phyloP scores from a whole-genome alignment of 2,329 filamentous ascomycete genomes.

The Fusarium austroafricanum region DNA sequence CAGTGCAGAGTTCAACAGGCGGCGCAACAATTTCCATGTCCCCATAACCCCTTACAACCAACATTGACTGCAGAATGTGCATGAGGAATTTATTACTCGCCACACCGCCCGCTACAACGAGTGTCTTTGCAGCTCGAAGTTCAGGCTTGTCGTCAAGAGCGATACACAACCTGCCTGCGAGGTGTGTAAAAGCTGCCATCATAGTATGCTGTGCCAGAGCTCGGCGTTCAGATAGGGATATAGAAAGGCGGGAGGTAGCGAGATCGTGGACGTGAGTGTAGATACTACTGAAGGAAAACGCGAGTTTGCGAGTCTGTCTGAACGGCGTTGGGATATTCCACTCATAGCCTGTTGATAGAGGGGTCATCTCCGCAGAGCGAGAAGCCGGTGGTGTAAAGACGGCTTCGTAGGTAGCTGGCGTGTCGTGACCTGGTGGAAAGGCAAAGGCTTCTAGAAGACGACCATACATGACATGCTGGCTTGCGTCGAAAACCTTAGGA shows the following conservation, averaged over 20 bases:
- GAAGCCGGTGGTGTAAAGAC: slow-evolving; percentile 68
- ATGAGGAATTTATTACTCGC: slow-evolving; percentile 85
- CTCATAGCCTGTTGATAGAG: slow-evolving; percentile 53
- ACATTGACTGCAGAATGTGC: slow-evolving; percentile 66
- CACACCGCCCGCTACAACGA: slow-evolving; percentile 92
- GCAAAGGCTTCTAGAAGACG: slow-evolving; percentile 82
- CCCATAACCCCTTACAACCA: slow-evolving; percentile 75
- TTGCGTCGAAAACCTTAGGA: slow-evolving; percentile 61
- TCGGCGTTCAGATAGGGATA: slow-evolving; percentile 71
- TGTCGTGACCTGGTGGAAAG: slow-evolving; percentile 61
- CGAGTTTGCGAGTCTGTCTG: slow-evolving; percentile 65
- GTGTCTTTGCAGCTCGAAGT: slow-evolving; percentile 60
- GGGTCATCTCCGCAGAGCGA: slow-evolving; percentile 68
- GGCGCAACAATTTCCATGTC: slow-evolving; percentile 76
- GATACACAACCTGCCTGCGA: slow-evolving; percentile 79
- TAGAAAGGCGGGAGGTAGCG: slow-evolving; percentile 50
- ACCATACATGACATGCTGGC: slow-evolving; percentile 80
- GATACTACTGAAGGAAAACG: slow-evolving; percentile 79
- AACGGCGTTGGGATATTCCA: slow-evolving; percentile 80
- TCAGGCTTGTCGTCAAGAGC: slow-evolving; percentile 61
- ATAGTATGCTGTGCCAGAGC: slow-evolving; percentile 79
- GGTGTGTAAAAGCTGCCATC: slow-evolving; percentile 87
- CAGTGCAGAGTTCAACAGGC: slow-evolving; percentile 83
- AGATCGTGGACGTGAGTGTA: slow-evolving; percentile 65
- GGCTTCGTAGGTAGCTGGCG: slow-evolving; percentile 47